phyloP scores from a whole-genome alignment of 2,329 filamentous ascomycete genomes.

The Verticillium longisporum region DNA sequence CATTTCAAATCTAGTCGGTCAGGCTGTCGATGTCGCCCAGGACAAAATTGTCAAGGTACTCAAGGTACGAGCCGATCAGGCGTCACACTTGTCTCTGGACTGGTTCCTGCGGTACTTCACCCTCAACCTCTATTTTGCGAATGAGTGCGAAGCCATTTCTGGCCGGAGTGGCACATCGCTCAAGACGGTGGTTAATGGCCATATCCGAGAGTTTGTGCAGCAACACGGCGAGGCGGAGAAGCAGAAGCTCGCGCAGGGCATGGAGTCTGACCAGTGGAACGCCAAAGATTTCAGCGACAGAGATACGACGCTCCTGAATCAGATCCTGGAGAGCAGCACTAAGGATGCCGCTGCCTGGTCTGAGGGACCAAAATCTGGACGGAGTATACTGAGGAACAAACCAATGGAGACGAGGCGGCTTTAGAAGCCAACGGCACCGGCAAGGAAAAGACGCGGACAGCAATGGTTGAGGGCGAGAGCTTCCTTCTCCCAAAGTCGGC shows the following conservation, averaged over 20 bases:
- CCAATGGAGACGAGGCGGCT: slow-evolving; percentile 5
- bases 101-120: slow-evolving; percentile 77
- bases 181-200: slow-evolving; percentile 72
- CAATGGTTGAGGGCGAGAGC: slow-evolving; percentile 74
- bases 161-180: slow-evolving; percentile 69
- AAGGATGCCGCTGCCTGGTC: slow-evolving; percentile 63
- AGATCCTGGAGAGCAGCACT: slow-evolving; percentile 64
- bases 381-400: slow-evolving; percentile 10
- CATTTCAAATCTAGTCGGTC: slow-evolving; percentile 68
- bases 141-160: slow-evolving; percentile 80
- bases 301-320: slow-evolving; percentile 52
- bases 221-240: slow-evolving; percentile 65
- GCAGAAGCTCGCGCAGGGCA: slow-evolving; percentile 65
- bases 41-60: slow-evolving; percentile 70
- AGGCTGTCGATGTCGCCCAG: slow-evolving; percentile 74
- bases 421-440: slow-evolving; percentile 39
- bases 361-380: slow-evolving; percentile 54
- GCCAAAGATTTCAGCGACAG: slow-evolving; percentile 66
- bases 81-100: slow-evolving; percentile 57
- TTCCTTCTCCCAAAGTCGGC: slow-evolving; percentile 84
- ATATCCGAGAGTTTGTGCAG: slow-evolving; percentile 75
- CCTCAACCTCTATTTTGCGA: slow-evolving; percentile 74
- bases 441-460: slow-evolving; percentile 63
- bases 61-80: slow-evolving; percentile 70
- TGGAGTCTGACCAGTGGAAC: slow-evolving; percentile 77